phyloP scores from a whole-genome alignment of 495 filamentous ascomycete species.

The Hypomontagnella monticulosa region DNA sequence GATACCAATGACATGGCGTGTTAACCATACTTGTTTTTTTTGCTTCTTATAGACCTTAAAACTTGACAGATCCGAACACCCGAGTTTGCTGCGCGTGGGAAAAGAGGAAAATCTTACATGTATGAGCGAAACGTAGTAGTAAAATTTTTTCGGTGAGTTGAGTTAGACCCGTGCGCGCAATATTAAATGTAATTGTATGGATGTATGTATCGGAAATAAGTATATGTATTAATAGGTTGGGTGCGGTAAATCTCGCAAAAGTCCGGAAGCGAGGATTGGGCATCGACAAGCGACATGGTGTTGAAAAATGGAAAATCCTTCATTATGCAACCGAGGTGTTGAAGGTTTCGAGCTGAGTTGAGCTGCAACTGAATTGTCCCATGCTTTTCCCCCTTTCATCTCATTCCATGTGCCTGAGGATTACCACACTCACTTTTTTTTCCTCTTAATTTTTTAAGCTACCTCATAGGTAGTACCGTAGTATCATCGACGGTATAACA shows the following conservation, averaged over 20 bases:
- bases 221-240: slow-evolving; percentile 23
- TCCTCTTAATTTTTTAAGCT: slow-evolving; percentile 14
- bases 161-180: slow-evolving; percentile 7
- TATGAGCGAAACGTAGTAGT: not conserved
- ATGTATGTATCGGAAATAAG: slow-evolving; percentile 15
- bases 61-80: slow-evolving; percentile 22
- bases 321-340: slow-evolving; percentile 27
- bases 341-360: slow-evolving; percentile 36
- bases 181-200: not conserved
- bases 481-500: no score
- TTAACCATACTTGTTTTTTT: slow-evolving; percentile 4
- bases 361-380: slow-evolving; percentile 50
- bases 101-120: not conserved
- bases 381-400: slow-evolving; percentile 47
- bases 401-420: slow-evolving; percentile 16
- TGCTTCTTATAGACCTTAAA: not conserved
- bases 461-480: no score
- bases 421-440: slow-evolving; percentile 1
- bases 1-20: slow-evolving; percentile 25
- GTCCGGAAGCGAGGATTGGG: slow-evolving; percentile 41
- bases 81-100: slow-evolving; percentile 3
- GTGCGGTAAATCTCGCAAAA: slow-evolving; percentile 29
- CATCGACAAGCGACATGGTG: slow-evolving; percentile 38
- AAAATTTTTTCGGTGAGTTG: not conserved
- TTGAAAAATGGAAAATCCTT: slow-evolving; percentile 33